Conservation (phyloP, 305 asterid genomes). For the Rubia peregrina region DNA sequence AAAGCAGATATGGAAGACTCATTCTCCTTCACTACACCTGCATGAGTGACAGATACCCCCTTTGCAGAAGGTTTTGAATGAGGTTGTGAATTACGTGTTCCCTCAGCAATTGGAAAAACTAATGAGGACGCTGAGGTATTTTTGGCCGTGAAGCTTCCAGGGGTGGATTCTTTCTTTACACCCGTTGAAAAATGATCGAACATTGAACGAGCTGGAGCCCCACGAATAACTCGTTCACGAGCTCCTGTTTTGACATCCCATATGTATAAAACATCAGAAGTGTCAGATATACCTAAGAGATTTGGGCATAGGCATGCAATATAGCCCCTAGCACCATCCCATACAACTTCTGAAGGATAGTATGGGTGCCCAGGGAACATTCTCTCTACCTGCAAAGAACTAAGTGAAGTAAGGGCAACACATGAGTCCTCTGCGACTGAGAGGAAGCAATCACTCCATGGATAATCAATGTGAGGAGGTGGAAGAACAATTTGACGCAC, state of each 20-base stretch:
- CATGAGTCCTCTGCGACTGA: constrained; percentile 81
- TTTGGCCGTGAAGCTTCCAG: constrained; percentile 37
- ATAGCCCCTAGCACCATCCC: constrained; percentile 90
- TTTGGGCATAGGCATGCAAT: constrained; percentile 81
- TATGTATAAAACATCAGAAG: constrained; percentile 69
- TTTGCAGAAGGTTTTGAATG: constrained; percentile 33
- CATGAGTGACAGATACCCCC: constrained; percentile 23
- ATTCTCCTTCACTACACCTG: constrained; percentile 30
- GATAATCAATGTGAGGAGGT: constrained; percentile 51
- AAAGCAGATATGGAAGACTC: constrained; percentile 29
- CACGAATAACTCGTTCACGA: constrained; percentile 91
- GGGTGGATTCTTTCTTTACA: constrained; percentile 32
- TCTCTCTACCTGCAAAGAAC: constrained; percentile 80
- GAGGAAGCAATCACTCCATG: constrained; percentile 90
- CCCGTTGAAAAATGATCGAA: constrained; percentile 71
- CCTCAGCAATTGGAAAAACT: constrained; percentile 51
- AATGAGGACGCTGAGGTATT: constrained; percentile 91
- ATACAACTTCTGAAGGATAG: constrained; percentile 72
- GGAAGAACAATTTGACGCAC: constrained; percentile 88
- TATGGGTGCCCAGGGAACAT: constrained; percentile 85
- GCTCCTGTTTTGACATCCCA: constrained; percentile 98
- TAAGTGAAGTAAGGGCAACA: constrained; percentile 73
- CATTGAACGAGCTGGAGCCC: constrained; percentile 94
- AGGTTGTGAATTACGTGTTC: constrained; percentile 37
- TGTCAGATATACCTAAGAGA: constrained; percentile 53